Conservation (phyloP, 257 asterid species). For the Anisodus acutangulus region DNA sequence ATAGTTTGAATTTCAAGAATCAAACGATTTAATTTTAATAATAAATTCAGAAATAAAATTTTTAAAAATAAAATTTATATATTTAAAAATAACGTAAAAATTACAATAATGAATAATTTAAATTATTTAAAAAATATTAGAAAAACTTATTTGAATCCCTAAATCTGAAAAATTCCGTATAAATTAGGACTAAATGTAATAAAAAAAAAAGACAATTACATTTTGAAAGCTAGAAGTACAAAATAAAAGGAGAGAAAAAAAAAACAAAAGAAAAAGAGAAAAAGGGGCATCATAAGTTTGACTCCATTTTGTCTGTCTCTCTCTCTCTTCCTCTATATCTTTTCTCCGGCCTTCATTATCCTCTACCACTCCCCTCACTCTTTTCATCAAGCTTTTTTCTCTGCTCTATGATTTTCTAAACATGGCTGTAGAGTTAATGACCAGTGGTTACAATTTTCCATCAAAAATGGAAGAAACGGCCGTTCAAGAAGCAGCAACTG, state of each 20-base stretch:
- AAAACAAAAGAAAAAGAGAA: constrained; percentile 21
- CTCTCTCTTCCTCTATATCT: constrained; percentile 1
- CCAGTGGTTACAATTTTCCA: constrained; percentile 43
- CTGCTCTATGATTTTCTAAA: constrained; percentile 22
- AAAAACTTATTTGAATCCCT: no score
- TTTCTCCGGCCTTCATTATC: not conserved
- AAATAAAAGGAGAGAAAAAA: constrained; percentile 14
- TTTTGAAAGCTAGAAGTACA: constrained; percentile 23
- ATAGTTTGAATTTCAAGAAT: no score
- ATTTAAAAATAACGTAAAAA: no score
- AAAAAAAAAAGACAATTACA: no score
- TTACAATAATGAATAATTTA: no score
- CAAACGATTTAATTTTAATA: no score
- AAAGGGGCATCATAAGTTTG: constrained; percentile 51
- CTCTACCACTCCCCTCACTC: not conserved
- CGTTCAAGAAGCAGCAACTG: constrained; percentile 40
- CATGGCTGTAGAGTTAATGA: constrained; percentile 81
- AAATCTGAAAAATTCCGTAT: no score
- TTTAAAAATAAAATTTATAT: no score
- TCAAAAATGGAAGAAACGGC: constrained; percentile 70
- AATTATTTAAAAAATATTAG: no score
- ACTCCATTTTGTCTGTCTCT: constrained; percentile 42
- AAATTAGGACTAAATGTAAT: no score
- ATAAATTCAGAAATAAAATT: no score
- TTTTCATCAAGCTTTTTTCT: not conserved